Evolutionary conservation across 1,284 basidiomycete genomes (phyloP), one percentile per base, ranked within the genome.

Genomic region (Grifola frondosa): DNA sequence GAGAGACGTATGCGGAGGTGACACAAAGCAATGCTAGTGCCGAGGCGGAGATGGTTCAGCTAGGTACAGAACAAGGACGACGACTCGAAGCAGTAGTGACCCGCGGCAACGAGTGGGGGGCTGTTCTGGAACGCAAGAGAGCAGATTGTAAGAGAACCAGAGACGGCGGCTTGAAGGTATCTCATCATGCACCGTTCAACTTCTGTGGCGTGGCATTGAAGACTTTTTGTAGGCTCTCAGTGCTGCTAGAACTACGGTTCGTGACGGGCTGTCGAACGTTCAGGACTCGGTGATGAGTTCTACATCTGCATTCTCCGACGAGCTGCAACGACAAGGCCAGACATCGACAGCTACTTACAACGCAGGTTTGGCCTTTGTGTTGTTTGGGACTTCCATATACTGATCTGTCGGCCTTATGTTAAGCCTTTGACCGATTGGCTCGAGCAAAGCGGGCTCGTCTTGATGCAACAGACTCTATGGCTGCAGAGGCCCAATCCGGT

Each of bases 371-470:
- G 8, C 21, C 12, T 7, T 15, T 12, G n/a, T 15, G 8, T 10
- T 42, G 11, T 23, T 33, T 9, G 12, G 20, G 36, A 19, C 25
- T 26, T 5, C 5, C 29, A 36, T 30, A 21, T 23, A 11, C 19
- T 39, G 38, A 12, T 12, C 13, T 7, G 38, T 37, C 19, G 13
- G 25, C 11, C 21, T 25, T 23, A 6, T 13, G 13, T 20, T 3
- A 48, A 83, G 84, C 78, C 20, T 74, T 87, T 50, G 79, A 86
- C 48, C 71, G 77, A 42, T 68, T 84, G 53, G 66, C 68, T 30
- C 73, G 77, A 42, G 75, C 78, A 11, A 91, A 91, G 60, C 74
- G 80, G 40, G 79, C 80, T 25, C 75, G 88, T 20, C 58, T 83
- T 5, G 84, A 88, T 39, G 70, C 73, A 9, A 80, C 76, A 15